Evolutionary conservation across 192 early-diverging fungal species (phyloP), one percentile per base, ranked within the genome.

Genomic region (Gonapodya prolifera): DNA sequence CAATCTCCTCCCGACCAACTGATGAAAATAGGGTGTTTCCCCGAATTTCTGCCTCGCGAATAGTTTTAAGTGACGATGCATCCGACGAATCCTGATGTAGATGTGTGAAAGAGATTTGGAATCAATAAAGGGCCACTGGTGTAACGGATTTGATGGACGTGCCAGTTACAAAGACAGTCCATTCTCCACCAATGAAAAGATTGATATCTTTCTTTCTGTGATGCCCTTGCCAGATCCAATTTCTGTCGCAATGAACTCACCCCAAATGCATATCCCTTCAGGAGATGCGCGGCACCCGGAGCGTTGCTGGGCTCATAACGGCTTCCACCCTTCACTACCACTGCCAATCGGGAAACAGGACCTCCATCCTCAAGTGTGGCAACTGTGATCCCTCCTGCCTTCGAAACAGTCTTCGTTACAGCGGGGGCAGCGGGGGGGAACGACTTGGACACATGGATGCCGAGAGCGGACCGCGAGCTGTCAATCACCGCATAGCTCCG

Each of bases 201-300:
- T n/a, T n/a, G n/a, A n/a, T n/a, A n/a, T n/a, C n/a, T n/a, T n/a
- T n/a, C n/a, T n/a, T n/a, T n/a, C n/a, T n/a, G n/a, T n/a, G n/a
- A n/a, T n/a, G n/a, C n/a, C n/a, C n/a, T n/a, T n/a, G n/a, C n/a
- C n/a, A n/a, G n/a, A n/a, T n/a, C n/a, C n/a, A n/a, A n/a, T n/a
- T n/a, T n/a, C n/a, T n/a, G n/a, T n/a, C n/a, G n/a, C n/a, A n/a
- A n/a, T n/a, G n/a, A n/a, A 69, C 82, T 78, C 86, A 92, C 93
- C 89, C 92, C 92, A 86, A 98, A 91, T 29, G 93, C 89, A 80
- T 91, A 93, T 80, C 89, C 92, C 90, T 98, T 96, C 78, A 94
- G 87, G 79, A 90, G 93, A 86, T 97, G 95, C 34, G 97, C 93
- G 1, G 90, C 92, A 77, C 96, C 96, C 2, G 91, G 85, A 76